Percentiles rank a stretch among this genome's conserved stretches.
Evolutionary conservation across 176 grass and related monocot species (phyloP).

Genomic region (Typha latifolia): DNA sequence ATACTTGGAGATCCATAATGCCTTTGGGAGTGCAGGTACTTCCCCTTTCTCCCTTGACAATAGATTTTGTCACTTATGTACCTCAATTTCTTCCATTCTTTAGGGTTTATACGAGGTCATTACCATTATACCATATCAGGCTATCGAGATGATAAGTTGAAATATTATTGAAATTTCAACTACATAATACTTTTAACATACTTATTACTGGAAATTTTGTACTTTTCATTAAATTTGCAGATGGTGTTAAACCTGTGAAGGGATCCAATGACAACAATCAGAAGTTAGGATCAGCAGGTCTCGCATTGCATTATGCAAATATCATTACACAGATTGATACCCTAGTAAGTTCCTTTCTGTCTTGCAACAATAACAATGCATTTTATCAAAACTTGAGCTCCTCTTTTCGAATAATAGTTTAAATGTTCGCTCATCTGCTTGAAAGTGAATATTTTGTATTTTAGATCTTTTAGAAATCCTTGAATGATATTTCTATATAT

Average conservation of each 20-base stretch:
- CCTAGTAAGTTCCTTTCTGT: constrained; percentile 26
- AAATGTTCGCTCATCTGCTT: no score
- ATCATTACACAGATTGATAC: constrained; percentile 39
- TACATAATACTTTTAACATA: not conserved
- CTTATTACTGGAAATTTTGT: not conserved
- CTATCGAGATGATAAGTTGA: not conserved
- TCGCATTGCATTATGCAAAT: constrained; percentile 53
- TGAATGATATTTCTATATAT: not conserved
- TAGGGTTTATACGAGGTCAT: not conserved
- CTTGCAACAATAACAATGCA: not conserved
- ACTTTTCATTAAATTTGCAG: constrained; percentile 15
- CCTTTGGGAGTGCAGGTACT: constrained; percentile 29
- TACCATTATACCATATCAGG: no score
- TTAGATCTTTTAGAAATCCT: no score
- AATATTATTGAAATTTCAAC: not conserved
- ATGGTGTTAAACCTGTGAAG: constrained; percentile 14
- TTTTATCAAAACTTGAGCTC: no score
- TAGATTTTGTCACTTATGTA: not conserved
- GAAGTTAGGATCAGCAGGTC: constrained; percentile 34
- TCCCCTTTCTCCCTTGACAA: not conserved
- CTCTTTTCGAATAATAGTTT: no score
- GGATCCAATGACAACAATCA: constrained; percentile 4
- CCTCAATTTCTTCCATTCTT: not conserved
- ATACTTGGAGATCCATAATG: constrained; percentile 32
- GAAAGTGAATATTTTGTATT: no score